phyloP scores from a whole-genome alignment of 2,329 filamentous ascomycete genomes.

The Curvularia eragrostidis region DNA sequence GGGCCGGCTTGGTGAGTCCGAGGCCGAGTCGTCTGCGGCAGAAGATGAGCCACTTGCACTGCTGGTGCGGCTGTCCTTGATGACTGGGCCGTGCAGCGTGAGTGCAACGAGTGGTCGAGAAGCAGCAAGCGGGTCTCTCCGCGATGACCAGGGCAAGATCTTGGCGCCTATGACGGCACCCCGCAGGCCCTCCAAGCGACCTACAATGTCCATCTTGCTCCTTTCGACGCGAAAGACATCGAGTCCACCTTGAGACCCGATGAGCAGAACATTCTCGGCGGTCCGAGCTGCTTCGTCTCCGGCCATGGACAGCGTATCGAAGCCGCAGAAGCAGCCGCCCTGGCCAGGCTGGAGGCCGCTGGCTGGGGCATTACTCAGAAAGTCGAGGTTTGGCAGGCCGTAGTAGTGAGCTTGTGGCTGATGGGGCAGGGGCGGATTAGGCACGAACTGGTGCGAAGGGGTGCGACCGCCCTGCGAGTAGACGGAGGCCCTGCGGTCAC shows the following conservation, averaged over 20 bases:
- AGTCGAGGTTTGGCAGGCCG: conserved; percentile 74
- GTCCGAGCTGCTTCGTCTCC: conserved; percentile 53
- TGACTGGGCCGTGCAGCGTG: conserved; percentile 77
- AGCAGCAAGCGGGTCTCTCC: conserved; percentile 59
- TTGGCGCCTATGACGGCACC: conserved; percentile 84
- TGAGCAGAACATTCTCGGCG: conserved; percentile 71
- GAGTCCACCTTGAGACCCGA: conserved; percentile 80
- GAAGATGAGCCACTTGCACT: conserved; percentile 47
- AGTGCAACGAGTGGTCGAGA: conserved; percentile 78
- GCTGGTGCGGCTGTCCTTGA: conserved; percentile 55
- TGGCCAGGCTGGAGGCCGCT: conserved; percentile 67
- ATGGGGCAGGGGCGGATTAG: conserved; percentile 73
- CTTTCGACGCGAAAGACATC: conserved; percentile 77
- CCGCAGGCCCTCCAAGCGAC: conserved; percentile 75
- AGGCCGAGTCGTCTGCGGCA: conserved; percentile 46
- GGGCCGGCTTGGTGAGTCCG: conserved; percentile 48
- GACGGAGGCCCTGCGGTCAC: conserved; percentile 59
- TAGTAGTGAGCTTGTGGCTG: conserved; percentile 81
- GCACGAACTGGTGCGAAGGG: conserved; percentile 55
- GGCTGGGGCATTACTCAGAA: conserved; percentile 56
- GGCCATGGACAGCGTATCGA: conserved; percentile 69
- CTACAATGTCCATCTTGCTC: conserved; percentile 72
- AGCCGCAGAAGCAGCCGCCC: conserved; percentile 78
- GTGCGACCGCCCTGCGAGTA: conserved; percentile 55
- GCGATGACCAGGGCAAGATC: conserved; percentile 73